phyloP scores from a whole-genome alignment of 306 rosid species.

The Vigna radiata region DNA sequence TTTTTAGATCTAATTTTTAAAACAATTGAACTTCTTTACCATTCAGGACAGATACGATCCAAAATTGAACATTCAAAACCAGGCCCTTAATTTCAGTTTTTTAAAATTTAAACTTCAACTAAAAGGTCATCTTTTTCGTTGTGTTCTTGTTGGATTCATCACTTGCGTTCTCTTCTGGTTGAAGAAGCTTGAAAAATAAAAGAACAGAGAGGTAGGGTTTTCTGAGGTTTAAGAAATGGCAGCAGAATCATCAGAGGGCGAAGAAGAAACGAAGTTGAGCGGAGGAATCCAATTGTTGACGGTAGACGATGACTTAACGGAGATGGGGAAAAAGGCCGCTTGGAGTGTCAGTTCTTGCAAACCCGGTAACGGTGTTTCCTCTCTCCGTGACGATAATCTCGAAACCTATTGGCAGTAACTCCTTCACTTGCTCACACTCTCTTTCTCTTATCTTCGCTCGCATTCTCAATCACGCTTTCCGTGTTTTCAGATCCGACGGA shows the following conservation, averaged over 20 bases:
- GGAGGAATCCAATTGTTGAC: slow-evolving; percentile 62
- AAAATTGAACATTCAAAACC: too few relatives aligned
- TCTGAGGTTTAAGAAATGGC: slow-evolving; percentile 54
- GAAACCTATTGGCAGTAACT: slow-evolving; percentile 89
- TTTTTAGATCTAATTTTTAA: too few relatives aligned
- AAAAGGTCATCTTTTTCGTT: too few relatives aligned
- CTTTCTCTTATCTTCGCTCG: too few relatives aligned
- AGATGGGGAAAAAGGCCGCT: slow-evolving; percentile 91
- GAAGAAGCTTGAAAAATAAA: neutral
- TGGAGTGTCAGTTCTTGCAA: slow-evolving; percentile 99
- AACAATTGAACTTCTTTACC: too few relatives aligned
- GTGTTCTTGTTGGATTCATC: too few relatives aligned
- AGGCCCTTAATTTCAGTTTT: too few relatives aligned
- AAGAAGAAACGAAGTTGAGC: slow-evolving; percentile 75
- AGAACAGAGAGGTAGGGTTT: neutral
- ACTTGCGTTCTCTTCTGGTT: too few relatives aligned
- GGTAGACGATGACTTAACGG: slow-evolving; percentile 78
- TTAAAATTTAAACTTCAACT: too few relatives aligned
- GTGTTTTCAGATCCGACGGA: slow-evolving; percentile 78
- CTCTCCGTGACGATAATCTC: slow-evolving; percentile 81
- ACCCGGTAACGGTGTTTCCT: slow-evolving; percentile 87
- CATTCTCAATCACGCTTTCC: neutral
- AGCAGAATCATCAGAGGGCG: slow-evolving; percentile 89
- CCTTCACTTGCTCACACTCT: neutral
- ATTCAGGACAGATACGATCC: too few relatives aligned